Evolutionary conservation across 1,284 basidiomycete species (phyloP).

Genomic region (Spongispora temasekensis): DNA sequence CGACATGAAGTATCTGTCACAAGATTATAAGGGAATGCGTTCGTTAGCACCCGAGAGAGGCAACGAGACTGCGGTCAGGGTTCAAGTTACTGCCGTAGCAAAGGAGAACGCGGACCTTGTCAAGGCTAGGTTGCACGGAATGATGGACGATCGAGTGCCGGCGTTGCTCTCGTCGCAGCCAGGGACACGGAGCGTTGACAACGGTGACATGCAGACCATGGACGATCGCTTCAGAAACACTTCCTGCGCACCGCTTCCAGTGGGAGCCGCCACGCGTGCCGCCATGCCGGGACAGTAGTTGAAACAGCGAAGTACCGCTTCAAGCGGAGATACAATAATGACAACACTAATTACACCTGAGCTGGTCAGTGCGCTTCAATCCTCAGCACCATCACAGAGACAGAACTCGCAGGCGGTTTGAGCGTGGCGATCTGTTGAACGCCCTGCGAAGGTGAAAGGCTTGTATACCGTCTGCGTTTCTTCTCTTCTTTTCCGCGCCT

Average conservation of each 20-base stretch:
- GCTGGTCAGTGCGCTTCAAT: slow-evolving; percentile 40
- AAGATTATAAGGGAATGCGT: too few relatives aligned
- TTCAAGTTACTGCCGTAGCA: too few relatives aligned
- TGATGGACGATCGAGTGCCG: not conserved
- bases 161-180: slow-evolving; percentile 1
- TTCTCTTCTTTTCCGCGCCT: slow-evolving; percentile 41
- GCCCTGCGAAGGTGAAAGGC: slow-evolving; percentile 42
- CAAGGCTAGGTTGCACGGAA: not conserved
- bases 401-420: slow-evolving; percentile 43
- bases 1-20: slow-evolving; percentile 13
- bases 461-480: slow-evolving; percentile 39
- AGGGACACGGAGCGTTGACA: slow-evolving; percentile 1
- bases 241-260: slow-evolving; percentile 26
- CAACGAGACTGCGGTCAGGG: slow-evolving; percentile 1
- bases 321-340: slow-evolving; percentile 28
- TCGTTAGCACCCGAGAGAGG: not conserved
- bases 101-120: not conserved
- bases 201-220: slow-evolving; percentile 20
- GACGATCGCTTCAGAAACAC: slow-evolving; percentile 24
- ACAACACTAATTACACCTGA: slow-evolving; percentile 26
- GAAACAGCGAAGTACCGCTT: slow-evolving; percentile 23
- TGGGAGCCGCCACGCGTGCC: slow-evolving; percentile 20
- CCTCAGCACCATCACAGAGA: slow-evolving; percentile 44
- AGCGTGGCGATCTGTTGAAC: slow-evolving; percentile 37
- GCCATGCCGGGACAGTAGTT: slow-evolving; percentile 29